A percentile compares a stretch with the other conserved stretches of the same genome.
Evolutionary conservation across 2,329 filamentous ascomycete species (phyloP).

Genomic region (Nothopassalora personata): DNA sequence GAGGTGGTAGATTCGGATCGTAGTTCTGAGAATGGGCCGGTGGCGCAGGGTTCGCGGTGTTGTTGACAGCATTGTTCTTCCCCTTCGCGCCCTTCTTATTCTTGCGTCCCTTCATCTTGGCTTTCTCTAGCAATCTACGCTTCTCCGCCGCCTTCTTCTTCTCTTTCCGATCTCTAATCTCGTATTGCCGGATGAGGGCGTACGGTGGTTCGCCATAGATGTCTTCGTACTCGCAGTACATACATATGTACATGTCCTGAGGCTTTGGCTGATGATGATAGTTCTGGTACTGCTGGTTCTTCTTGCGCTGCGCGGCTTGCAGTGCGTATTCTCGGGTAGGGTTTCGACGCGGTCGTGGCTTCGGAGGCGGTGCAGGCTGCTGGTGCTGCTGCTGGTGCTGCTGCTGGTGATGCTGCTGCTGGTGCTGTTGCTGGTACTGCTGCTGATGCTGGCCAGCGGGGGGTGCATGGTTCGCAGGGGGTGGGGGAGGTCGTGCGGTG

Average conservation of each 20-base stretch:
- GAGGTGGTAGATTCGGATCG: constrained; percentile 27
- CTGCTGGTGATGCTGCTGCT: constrained; percentile 3
- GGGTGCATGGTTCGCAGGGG: constrained; percentile 24
- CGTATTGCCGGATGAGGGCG: constrained; percentile 83
- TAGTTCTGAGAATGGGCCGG: constrained; percentile 22
- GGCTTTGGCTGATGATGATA: constrained; percentile 63
- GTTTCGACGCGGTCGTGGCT: constrained; percentile 55
- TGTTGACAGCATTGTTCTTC: constrained; percentile 22
- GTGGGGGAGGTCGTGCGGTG: constrained; percentile 17
- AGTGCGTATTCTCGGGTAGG: constrained; percentile 65
- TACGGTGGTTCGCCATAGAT: constrained; percentile 86
- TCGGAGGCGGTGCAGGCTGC: constrained; percentile 44
- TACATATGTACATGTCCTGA: constrained; percentile 88
- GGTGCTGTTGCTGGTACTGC: constrained; percentile 9
- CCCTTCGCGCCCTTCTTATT: constrained; percentile 73
- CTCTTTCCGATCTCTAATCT: constrained; percentile 85
- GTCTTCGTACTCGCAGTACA: constrained; percentile 95
- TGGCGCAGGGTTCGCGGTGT: constrained; percentile 13
- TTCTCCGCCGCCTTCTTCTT: constrained; percentile 83
- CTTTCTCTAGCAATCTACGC: constrained; percentile 78
- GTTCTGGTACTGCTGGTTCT: constrained; percentile 72
- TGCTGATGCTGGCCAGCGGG: constrained; percentile 12
- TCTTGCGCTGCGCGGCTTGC: constrained; percentile 71
- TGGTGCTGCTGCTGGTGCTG: constrained; percentile 18
- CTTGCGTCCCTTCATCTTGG: constrained; percentile 88